Percentiles rank a stretch among this genome's conserved stretches.
These are phyloP conservation scores for Debaryomyces castellii DNA, from an alignment of 805 yeast genomes.

Conservation along the genomic window DNA sequence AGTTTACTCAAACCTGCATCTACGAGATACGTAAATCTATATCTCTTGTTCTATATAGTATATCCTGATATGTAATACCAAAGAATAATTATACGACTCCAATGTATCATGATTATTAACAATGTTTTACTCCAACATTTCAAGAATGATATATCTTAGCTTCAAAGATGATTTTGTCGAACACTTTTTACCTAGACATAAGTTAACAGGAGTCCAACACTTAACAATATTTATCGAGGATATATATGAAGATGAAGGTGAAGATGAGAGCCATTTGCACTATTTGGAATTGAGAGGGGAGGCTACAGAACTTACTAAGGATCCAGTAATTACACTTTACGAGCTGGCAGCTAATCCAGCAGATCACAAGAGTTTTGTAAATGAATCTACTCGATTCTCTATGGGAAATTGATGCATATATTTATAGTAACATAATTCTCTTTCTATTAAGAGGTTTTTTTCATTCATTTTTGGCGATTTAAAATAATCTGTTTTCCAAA, in stretches of 20 bases:
- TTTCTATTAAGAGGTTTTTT: too few species aligned
- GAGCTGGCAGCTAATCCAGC: constrained; percentile 93
- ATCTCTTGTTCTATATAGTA: too few species aligned
- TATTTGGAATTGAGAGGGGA: constrained; percentile 83
- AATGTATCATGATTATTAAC: too few species aligned
- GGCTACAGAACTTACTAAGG: constrained; percentile 51
- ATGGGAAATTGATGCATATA: constrained; percentile 5
- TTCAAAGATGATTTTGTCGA: constrained; percentile 45
- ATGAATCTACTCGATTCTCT: constrained; percentile 11
- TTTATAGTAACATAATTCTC: neutral
- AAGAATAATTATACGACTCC: too few species aligned
- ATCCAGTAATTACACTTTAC: constrained; percentile 75
- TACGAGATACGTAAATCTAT: too few species aligned
- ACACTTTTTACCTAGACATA: constrained; percentile 73
- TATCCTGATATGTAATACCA: too few species aligned
- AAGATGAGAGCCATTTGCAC: constrained; percentile 55
- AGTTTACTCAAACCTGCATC: too few species aligned
- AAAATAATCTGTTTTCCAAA: too few species aligned
- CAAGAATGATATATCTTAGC: too few species aligned
- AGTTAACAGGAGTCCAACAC: constrained; percentile 67
- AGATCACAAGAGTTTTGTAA: constrained; percentile 58
- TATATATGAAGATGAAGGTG: constrained; percentile 53
- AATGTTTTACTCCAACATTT: too few species aligned
- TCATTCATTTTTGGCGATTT: neutral
- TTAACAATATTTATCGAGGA: constrained; percentile 67